Conservation (phyloP, 1,284 basidiomycete species). For the Polyporus tsugae region DNA sequence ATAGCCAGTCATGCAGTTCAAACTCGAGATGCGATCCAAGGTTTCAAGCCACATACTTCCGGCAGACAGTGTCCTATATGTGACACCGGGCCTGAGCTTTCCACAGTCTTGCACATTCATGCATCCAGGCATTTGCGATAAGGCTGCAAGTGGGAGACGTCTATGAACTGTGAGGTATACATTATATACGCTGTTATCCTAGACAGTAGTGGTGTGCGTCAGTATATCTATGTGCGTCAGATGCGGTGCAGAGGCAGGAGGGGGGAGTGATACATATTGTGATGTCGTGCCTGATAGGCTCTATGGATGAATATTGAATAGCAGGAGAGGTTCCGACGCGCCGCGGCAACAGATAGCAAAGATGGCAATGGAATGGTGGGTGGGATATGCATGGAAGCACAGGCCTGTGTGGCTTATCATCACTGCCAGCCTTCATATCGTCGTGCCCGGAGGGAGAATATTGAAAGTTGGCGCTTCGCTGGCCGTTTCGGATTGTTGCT, state of each 20-base stretch:
- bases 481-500: constrained; percentile 31
- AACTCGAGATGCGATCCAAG: not conserved
- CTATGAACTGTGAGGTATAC: constrained; percentile 23
- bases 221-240: constrained; percentile 5
- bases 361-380: not conserved
- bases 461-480: constrained; percentile 29
- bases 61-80: not conserved
- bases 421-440: constrained; percentile 33
- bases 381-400: not conserved
- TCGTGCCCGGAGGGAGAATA: constrained; percentile 34
- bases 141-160: not conserved
- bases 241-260: constrained; percentile 7
- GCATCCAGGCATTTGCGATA: not conserved
- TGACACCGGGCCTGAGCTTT: not conserved
- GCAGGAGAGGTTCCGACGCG: not conserved
- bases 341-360: not conserved
- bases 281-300: not conserved
- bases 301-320: not conserved
- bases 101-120: not conserved
- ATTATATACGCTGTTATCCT: constrained; percentile 32
- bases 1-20: not conserved
- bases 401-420: not conserved
- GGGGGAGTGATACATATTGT: not conserved
- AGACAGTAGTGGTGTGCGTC: constrained; percentile 24
- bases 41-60: not conserved